phyloP scores from a whole-genome alignment of 306 rosid genomes.

The Parietaria judaica region DNA sequence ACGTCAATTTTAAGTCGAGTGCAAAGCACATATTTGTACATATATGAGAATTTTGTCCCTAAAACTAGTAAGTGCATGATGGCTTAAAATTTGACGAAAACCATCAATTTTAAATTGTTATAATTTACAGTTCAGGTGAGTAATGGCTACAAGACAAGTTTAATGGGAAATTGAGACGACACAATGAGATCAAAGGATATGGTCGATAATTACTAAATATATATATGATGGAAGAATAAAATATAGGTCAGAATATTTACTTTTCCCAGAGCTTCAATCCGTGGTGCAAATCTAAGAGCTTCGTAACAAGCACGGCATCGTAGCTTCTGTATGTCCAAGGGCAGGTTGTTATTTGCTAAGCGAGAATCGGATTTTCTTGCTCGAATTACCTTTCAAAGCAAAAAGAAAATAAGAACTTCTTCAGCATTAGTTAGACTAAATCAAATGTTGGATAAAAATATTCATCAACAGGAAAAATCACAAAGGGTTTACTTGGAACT shows the following conservation, averaged over 20 bases:
- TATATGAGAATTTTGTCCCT: no score
- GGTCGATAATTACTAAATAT: not conserved
- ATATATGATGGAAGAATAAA: slow-evolving; percentile 11
- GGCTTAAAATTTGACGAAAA: no score
- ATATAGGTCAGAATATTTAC: slow-evolving; percentile 29
- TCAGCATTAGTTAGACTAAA: slow-evolving; percentile 19
- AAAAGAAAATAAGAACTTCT: not conserved
- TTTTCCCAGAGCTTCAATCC: slow-evolving; percentile 80
- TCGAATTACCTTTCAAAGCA: slow-evolving; percentile 51
- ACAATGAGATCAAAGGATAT: no score
- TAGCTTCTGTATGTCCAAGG: slow-evolving; percentile 78
- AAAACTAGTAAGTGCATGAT: no score
- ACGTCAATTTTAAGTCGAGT: no score
- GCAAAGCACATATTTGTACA: no score
- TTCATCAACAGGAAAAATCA: slow-evolving; percentile 14
- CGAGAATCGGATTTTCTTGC: slow-evolving; percentile 95
- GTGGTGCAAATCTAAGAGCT: slow-evolving; percentile 83
- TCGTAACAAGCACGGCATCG: slow-evolving; percentile 85
- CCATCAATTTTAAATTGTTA: no score
- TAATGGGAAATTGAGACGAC: not conserved
- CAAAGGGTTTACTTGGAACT: slow-evolving; percentile 44
- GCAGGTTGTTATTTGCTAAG: slow-evolving; percentile 76
- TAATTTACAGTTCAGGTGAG: no score
- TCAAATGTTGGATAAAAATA: slow-evolving; percentile 5
- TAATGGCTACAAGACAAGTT: not conserved